These are phyloP conservation scores for Leishmania gerbilli DNA, from an alignment of 208 protist species.

Conservation along the genomic window DNA sequence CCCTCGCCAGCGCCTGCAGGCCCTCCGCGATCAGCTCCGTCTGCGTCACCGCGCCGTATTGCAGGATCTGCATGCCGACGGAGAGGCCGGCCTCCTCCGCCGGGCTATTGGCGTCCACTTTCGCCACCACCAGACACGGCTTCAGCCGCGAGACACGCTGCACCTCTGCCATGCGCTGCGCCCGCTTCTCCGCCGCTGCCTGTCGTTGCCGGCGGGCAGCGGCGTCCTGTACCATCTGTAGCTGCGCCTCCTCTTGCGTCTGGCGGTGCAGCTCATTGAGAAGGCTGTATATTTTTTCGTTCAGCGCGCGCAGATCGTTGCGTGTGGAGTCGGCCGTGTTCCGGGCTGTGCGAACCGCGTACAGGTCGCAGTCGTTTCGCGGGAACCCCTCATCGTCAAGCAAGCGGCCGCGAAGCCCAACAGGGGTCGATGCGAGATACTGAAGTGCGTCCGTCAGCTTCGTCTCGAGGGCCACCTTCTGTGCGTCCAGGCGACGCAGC, in stretches of 20 bases:
- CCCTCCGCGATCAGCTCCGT: conserved; percentile 32
- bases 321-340: conserved; percentile 63
- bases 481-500: conserved; percentile 39
- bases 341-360: conserved; percentile 72
- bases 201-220: conserved; percentile 31
- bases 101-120: conserved; percentile 53
- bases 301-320: conserved; percentile 67
- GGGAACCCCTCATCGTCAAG: conserved; percentile 84
- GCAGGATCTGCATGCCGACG: conserved; percentile 47
- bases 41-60: conserved; percentile 63
- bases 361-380: conserved; percentile 83
- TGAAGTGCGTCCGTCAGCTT: conserved; percentile 57
- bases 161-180: conserved; percentile 37
- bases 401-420: conserved; percentile 60
- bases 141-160: conserved; percentile 29
- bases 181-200: conserved; percentile 32
- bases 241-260: conserved; percentile 47
- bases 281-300: conserved; percentile 56
- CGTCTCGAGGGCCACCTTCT: conserved; percentile 39
- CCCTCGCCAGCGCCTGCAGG: conserved; percentile 36
- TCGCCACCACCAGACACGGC: conserved; percentile 51
- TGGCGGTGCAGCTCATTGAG: conserved; percentile 59
- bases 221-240: conserved; percentile 55
- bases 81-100: conserved; percentile 59
- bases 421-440: conserved; percentile 68